Evolutionary conservation across 306 rosid genomes (phyloP).

Genomic region (Acmispon strigosus): DNA sequence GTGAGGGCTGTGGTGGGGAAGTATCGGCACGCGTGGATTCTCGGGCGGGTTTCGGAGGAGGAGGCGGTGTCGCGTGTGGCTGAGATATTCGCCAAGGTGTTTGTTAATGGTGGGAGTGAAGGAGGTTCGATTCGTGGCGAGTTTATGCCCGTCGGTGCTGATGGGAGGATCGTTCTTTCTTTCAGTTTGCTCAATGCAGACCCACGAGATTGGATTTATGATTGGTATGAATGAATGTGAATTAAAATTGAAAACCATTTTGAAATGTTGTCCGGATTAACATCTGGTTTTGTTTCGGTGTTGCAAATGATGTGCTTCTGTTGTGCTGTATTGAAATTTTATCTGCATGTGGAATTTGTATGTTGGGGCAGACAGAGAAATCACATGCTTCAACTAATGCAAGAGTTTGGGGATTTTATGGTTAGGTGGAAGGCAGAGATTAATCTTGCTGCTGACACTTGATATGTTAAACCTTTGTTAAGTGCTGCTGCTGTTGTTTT

Average conservation of each 20-base stretch:
- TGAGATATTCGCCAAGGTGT: constrained; percentile 73
- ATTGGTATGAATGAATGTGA: constrained; percentile 50
- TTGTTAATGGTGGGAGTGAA: constrained; percentile 82
- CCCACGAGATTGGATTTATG: constrained; percentile 71
- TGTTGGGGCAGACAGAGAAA: not conserved
- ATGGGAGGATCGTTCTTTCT: constrained; percentile 83
- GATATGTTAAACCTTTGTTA: not conserved
- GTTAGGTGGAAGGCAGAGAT: not conserved
- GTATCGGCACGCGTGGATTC: constrained; percentile 77
- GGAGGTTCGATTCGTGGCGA: constrained; percentile 65
- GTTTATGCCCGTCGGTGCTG: constrained; percentile 97
- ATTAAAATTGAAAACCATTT: not conserved
- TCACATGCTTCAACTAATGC: not conserved
- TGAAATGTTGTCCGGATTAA: not conserved
- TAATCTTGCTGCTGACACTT: not conserved
- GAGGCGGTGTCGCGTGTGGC: constrained; percentile 55
- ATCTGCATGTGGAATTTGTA: not conserved
- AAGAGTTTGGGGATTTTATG: not conserved
- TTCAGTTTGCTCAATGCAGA: constrained; percentile 89
- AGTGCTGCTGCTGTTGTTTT: not conserved
- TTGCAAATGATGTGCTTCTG: not conserved
- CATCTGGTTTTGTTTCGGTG: constrained; percentile 1
- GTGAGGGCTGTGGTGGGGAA: constrained; percentile 69
- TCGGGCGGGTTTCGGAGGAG: constrained; percentile 44
- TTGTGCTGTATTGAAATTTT: not conserved